Evolutionary conservation across 129 eudicot genomes (phyloP).

Genomic region (Daucus carota): DNA sequence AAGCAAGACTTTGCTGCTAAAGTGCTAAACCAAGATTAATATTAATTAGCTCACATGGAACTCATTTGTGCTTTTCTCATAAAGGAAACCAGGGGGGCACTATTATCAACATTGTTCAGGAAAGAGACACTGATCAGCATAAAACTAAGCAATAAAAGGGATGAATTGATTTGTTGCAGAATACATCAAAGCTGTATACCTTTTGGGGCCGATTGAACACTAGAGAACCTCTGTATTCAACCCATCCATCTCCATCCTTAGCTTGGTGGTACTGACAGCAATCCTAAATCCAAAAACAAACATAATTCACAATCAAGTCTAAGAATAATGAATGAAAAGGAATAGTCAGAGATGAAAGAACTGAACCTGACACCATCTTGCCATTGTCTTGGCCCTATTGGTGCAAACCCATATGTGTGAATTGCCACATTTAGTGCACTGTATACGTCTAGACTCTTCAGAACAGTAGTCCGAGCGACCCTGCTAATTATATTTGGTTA

Average conservation of each 20-base stretch:
- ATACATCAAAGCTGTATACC: conserved; percentile 29
- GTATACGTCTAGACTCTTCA: conserved; percentile 96
- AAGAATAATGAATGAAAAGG: neutral
- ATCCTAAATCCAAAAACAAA: conserved; percentile 47
- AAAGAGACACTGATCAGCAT: neutral
- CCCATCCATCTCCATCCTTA: conserved; percentile 99
- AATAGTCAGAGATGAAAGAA: neutral
- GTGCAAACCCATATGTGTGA: conserved; percentile 98
- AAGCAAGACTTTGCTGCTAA: neutral
- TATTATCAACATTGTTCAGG: neutral
- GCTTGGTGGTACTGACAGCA: conserved; percentile 99
- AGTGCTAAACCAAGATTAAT: neutral
- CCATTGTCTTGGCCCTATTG: conserved; percentile 81
- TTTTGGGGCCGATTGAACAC: conserved; percentile 81
- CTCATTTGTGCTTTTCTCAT: neutral
- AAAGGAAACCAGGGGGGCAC: too few relatives aligned
- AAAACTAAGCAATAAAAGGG: neutral
- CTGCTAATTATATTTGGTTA: conserved; percentile 26
- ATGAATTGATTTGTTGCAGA: neutral
- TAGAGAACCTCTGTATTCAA: conserved; percentile 88
- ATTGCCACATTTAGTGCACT: conserved; percentile 95
- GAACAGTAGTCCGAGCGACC: conserved; percentile 50
- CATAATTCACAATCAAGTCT: neutral
- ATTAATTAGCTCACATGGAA: neutral
- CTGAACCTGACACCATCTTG: conserved; percentile 98